Base-by-base conservation (phyloP, 352 stramenopile species). In the Phytophthora fragariae region DNA sequence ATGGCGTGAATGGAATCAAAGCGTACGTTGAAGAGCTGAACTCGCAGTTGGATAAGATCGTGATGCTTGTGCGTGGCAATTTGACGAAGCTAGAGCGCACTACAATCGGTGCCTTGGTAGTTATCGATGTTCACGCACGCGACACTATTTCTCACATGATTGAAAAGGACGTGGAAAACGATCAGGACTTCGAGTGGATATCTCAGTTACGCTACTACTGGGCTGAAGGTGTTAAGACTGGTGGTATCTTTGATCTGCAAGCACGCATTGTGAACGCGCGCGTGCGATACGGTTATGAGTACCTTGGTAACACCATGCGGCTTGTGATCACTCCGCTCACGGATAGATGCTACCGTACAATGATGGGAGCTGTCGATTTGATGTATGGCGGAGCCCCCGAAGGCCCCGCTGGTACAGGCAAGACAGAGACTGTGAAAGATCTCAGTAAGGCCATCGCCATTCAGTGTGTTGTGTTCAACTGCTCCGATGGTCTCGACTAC, bases 391-490 rank as follows among this genome's bases (percentile, higher is more conserved):
- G 96, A 6, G 93, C 96, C 8, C 96, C 96, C 0, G 95, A 98
- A 70, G 95, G 95, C 2, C 95, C 95, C 0, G 95, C 95, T n/a
- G 95, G 95, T 1, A 98, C 95, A 1, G 95, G 95, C 24, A 98
- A 98, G 72, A 98, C 95, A 1, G 95, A 98, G 81, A 98, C 95
- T 0, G 93, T 97, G 10, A 98, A 98, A 70, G 95, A 98, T 81
- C 54, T 98, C 15, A 95, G 87, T n/a, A 98, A 98, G 61, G 95
- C 94, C 1, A 97, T 98, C 29, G 95, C 94, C 19, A 98, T 98
- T 61, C 96, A 98, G 76, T 98, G 96, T 61, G 95, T 98, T 15
- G 95, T 98, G 11, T 98, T 97, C 70, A 98, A 98, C 74, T 98
- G 95, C 76, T 98, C 93, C 0, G 86, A 94, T 14, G 91, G 91